phyloP scores from a whole-genome alignment of 2,329 filamentous ascomycete species.

The Pestalotiopsis sp. region DNA sequence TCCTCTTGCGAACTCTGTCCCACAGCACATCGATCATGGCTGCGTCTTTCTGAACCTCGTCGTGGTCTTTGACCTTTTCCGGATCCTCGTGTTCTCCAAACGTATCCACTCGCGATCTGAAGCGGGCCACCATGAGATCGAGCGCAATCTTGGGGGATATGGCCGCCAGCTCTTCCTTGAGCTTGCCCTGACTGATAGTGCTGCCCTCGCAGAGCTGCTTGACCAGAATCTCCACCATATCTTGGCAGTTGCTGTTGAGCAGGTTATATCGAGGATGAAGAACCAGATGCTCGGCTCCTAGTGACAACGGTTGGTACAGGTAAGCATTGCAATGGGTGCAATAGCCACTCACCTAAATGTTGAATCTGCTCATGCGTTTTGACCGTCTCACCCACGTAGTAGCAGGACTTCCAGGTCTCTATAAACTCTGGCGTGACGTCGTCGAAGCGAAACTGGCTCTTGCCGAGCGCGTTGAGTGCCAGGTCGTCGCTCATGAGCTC shows the following conservation, averaged over 20 bases:
- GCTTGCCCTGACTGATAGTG: conserved; percentile 33
- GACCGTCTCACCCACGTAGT: conserved; percentile 36
- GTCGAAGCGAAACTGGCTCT: conserved; percentile 31
- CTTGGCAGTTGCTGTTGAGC: conserved; percentile 35
- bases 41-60: conserved; percentile 24
- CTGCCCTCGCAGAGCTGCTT: conserved; percentile 33
- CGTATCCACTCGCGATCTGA: conserved; percentile 27
- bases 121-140: conserved; percentile 32
- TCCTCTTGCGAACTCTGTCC: conserved; percentile 29
- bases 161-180: conserved; percentile 32
- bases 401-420: conserved; percentile 31
- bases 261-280: conserved; percentile 35
- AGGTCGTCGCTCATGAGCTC: conserved; percentile 35
- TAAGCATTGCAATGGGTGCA: background rate
- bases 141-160: conserved; percentile 32
- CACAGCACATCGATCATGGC: conserved; percentile 25
- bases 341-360: conserved; percentile 26
- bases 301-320: background rate
- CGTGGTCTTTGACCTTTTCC: conserved; percentile 24
- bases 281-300: conserved; percentile 29
- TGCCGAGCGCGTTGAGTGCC: conserved; percentile 28
- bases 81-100: conserved; percentile 1
- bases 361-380: conserved; percentile 32
- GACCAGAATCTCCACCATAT: conserved; percentile 34
- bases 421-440: conserved; percentile 31